Evolutionary conservation across 2,329 filamentous ascomycete genomes (phyloP), one percentile per base, ranked within the genome.

Genomic region (Boeremia exigua): DNA sequence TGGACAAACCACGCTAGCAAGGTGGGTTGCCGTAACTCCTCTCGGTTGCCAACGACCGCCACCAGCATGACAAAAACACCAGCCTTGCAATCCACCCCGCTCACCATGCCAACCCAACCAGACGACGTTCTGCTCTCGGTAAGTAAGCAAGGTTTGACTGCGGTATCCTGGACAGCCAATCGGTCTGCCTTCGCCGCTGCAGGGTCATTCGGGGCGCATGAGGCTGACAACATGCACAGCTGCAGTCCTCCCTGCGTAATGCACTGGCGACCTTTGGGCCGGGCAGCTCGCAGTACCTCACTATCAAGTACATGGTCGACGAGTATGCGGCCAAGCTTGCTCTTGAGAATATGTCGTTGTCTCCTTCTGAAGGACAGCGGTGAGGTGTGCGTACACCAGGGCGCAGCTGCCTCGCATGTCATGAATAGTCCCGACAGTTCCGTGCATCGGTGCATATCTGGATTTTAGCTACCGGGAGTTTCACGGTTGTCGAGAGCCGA

Each of bases 241-340:
- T 75, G 7, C 62, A 75, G 44, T 66, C 68, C 5, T 75, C 71
- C 6, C 65, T 75, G 19, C 73, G 71, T 53, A 75, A 75, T 33
- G 63, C 69, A 9, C 63, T 68, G 6, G 49, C 69, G 10, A 74
- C 73, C 1, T 74, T 75, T 49, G 72, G 73, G 6, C 49, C 63
- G 1, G 11, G 58, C 1, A 75, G 72, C 53, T 43, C 52, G 10
- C 72, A 75, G 34, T 75, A 73, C 49, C 56, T 46, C 36, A 54
- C 51, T 44, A 70, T 75, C 47, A 71, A 71, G 44, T 58, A 59
- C 36, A 67, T 73, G 56, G 60, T 72, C 3, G 69, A 73, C 12
- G 72, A 73, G 45, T 64, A 75, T 27, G 60, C 60, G 34, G 65
- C 66, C 0, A 70, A 69, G 23, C 50, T 65, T 32, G 68, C 68